phyloP scores from a whole-genome alignment of 1,284 basidiomycete species.

The Mrakiaceae sp. region DNA sequence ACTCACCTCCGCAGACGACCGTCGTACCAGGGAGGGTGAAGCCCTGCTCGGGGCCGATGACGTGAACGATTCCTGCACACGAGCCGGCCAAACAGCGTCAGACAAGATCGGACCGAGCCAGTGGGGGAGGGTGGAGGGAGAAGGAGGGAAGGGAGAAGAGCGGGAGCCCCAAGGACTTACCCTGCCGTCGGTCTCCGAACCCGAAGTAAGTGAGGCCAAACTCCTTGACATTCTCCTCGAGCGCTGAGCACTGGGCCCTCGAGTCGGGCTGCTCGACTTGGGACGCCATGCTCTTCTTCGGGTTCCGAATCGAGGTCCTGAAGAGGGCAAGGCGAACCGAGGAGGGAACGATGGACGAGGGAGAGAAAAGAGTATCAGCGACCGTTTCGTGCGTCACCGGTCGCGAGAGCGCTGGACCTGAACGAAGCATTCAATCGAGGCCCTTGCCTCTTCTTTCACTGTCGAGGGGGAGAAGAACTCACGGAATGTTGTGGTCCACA shows the following conservation, averaged over 20 bases:
- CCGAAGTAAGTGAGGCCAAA: conserved; percentile 94
- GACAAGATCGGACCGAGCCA: not conserved
- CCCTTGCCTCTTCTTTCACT: no score
- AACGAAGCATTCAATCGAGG: no score
- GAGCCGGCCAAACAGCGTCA: no score
- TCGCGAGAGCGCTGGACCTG: not conserved
- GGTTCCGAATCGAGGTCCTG: conserved; percentile 76
- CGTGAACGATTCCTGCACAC: conserved; percentile 72
- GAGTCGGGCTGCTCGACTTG: conserved; percentile 86
- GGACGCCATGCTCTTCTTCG: conserved; percentile 58
- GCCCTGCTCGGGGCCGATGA: conserved; percentile 93
- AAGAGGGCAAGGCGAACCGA: not conserved
- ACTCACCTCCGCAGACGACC: conserved; percentile 72
- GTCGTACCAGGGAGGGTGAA: conserved; percentile 93
- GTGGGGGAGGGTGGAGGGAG: conserved; percentile 9
- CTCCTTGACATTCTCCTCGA: conserved; percentile 91
- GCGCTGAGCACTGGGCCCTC: conserved; percentile 74
- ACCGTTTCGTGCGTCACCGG: not conserved
- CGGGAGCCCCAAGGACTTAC: conserved; percentile 33
- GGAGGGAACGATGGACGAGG: not conserved
- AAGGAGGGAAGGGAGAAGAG: not conserved
- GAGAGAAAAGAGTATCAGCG: conserved; percentile 7
- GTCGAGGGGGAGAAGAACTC: conserved; percentile 32
- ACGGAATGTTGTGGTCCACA: conserved; percentile 94
- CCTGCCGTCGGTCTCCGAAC: conserved; percentile 79